Evolutionary conservation across 2,329 filamentous ascomycete genomes (phyloP).

Genomic region (Orbilia oligospora): DNA sequence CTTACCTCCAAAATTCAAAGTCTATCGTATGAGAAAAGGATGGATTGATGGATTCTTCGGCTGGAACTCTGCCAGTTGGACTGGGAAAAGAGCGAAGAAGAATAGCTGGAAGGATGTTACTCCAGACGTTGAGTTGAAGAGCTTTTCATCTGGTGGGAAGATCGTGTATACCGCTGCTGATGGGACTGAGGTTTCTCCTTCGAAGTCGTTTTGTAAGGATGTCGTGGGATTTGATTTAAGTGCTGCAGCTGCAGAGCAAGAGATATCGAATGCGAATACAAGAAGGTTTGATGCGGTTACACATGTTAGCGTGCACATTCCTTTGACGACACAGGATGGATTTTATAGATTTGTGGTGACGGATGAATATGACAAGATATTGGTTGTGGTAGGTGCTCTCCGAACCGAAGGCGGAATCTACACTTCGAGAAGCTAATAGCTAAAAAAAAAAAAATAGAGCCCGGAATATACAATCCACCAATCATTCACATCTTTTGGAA

Average conservation of each 20-base stretch:
- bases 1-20: slow-evolving; percentile 50
- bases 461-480: slow-evolving; percentile 59
- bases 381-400: slow-evolving; percentile 43
- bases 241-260: slow-evolving; percentile 33
- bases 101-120: slow-evolving; percentile 52
- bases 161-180: slow-evolving; percentile 46
- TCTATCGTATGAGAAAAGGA: slow-evolving; percentile 60
- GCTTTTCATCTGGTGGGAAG: slow-evolving; percentile 47
- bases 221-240: slow-evolving; percentile 47
- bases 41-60: slow-evolving; percentile 59
- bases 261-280: slow-evolving; percentile 56
- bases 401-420: not conserved
- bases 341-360: slow-evolving; percentile 60
- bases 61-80: slow-evolving; percentile 57
- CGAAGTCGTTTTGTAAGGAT: slow-evolving; percentile 47
- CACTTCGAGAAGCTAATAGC: not conserved
- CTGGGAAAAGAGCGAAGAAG: slow-evolving; percentile 52
- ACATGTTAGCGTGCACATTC: slow-evolving; percentile 53
- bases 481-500: slow-evolving; percentile 57
- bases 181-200: slow-evolving; percentile 45
- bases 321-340: slow-evolving; percentile 56
- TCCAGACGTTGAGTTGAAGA: slow-evolving; percentile 53
- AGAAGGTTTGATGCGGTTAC: slow-evolving; percentile 47
- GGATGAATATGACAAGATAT: slow-evolving; percentile 53
- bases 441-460: slow-evolving; percentile 13